A percentile compares a stretch with the other conserved stretches of the same genome.
phyloP scores from a whole-genome alignment of 345 rosid genomes.

The Hevea brasiliensis region DNA sequence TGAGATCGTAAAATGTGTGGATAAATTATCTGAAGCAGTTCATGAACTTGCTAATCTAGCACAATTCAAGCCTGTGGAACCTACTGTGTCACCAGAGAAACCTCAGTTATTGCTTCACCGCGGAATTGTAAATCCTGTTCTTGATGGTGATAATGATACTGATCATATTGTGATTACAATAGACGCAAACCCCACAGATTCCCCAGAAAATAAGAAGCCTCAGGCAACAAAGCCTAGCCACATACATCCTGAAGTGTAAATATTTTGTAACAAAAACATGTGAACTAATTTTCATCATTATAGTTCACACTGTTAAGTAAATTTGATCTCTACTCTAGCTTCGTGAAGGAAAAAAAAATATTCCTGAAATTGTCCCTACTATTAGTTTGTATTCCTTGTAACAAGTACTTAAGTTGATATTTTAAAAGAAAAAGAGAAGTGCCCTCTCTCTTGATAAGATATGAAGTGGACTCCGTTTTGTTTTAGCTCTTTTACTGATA shows the following conservation, averaged over 20 bases:
- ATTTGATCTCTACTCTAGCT: no score
- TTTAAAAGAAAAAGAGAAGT: no score
- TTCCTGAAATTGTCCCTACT: no score
- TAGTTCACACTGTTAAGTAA: background rate
- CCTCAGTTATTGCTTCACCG: constrained; percentile 50
- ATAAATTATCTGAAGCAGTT: constrained; percentile 19
- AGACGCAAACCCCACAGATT: constrained; percentile 26
- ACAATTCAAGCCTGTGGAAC: constrained; percentile 21
- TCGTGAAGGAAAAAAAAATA: no score
- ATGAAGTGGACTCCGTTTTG: no score
- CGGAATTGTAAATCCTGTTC: constrained; percentile 55
- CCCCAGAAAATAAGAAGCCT: constrained; percentile 27
- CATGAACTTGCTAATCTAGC: constrained; percentile 24
- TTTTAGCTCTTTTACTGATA: no score
- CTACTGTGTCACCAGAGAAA: constrained; percentile 23
- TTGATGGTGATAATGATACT: constrained; percentile 24
- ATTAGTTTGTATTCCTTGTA: no score
- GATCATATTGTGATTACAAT: constrained; percentile 43
- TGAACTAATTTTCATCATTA: background rate
- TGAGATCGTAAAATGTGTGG: constrained; percentile 27
- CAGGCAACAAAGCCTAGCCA: constrained; percentile 17
- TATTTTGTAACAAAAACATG: constrained; percentile 9
- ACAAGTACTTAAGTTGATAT: no score
- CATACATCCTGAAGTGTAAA: constrained; percentile 28
- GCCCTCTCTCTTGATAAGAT: no score